Base-by-base conservation (phyloP, 2,329 filamentous ascomycete species). In the Diplodia intermedia region DNA sequence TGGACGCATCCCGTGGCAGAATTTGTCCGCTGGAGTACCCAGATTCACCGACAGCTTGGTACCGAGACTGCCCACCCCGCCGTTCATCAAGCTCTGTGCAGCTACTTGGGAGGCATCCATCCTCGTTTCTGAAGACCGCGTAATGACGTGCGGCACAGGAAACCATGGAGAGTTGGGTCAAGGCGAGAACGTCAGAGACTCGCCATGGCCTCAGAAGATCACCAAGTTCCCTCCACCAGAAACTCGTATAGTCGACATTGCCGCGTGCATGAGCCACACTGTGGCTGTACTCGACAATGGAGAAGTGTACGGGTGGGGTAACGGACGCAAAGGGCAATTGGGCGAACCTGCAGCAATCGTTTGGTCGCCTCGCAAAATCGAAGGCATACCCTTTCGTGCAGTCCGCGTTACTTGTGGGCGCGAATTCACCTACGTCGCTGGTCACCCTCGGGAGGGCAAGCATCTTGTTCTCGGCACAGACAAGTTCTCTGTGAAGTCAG, bases 261-360 rank as follows among this genome's bases (percentile, higher is more conserved):
- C 89, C 1, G 90, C 91, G 12, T 88, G 91, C 38, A 91, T 97
- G 83, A 88, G 88, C 26, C 95, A 99, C 75, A 88, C 89, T 0
- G 86, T 96, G 18, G 88, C 83, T 1, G 86, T 97, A 0, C 79
- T 97, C 3, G 86, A 86, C 53, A 90, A 91, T 75, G 94, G 94
- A 0, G 85, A 91, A 18, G 89, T 90, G 1, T 97, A 91, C 76
- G 94, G 93, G 2, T 98, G 94, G 94, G 95, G 95, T 0, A 92
- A 89, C 73, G 90, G 91, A 15, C 86, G 93, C 29, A 95, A 97
- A 75, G 92, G 92, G 0, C 94, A 99, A 77, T 81, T 97, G 0
- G 94, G 93, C 0, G 79, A 82, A 52, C 85, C 85, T 0, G 80
- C 81, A 33, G 82, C 80, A 43, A 73, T 50, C 63, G 60, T 9